Evolutionary conservation across 1,139 yeast species (phyloP).

Genomic region (Suhomyces bribrorum): DNA sequence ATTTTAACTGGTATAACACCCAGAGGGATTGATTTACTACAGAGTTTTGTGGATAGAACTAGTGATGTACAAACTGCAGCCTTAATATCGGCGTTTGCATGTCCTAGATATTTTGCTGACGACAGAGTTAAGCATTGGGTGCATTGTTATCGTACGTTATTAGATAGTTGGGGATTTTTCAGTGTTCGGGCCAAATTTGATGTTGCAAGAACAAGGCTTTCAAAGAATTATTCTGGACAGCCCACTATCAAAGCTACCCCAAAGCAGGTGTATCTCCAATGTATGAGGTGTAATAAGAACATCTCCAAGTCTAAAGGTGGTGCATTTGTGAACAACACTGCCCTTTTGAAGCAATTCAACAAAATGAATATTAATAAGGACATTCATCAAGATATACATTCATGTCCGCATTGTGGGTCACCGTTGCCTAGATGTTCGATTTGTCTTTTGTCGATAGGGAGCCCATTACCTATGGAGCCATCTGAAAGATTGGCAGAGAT

Average conservation of each 20-base stretch:
- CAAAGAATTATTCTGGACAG: slow-evolving; percentile 53
- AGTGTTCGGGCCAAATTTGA: slow-evolving; percentile 81
- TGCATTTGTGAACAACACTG: slow-evolving; percentile 12
- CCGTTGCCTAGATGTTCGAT: slow-evolving; percentile 92
- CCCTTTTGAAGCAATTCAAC: slow-evolving; percentile 42
- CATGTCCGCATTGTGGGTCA: slow-evolving; percentile 85
- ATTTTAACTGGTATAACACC: slow-evolving; percentile 89
- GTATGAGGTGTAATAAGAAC: slow-evolving; percentile 78
- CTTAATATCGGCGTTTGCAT: slow-evolving; percentile 73
- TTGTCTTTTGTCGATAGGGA: slow-evolving; percentile 79
- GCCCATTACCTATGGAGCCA: slow-evolving; percentile 53
- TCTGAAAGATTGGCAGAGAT: slow-evolving; percentile 20
- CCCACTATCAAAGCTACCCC: slow-evolving; percentile 56
- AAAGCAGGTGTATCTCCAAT: slow-evolving; percentile 77
- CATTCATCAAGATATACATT: slow-evolving; percentile 30
- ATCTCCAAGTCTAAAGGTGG: slow-evolving; percentile 37
- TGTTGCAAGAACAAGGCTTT: slow-evolving; percentile 68
- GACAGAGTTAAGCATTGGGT: slow-evolving; percentile 76
- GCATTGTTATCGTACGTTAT: slow-evolving; percentile 65
- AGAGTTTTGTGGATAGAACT: slow-evolving; percentile 85
- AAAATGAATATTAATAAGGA: slow-evolving; percentile 26
- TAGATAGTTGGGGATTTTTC: slow-evolving; percentile 86
- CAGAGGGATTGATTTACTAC: slow-evolving; percentile 75
- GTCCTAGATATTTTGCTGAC: slow-evolving; percentile 79
- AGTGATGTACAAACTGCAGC: slow-evolving; percentile 94